These are phyloP conservation scores for Sophora flavescens DNA, from an alignment of 306 rosid genomes.

Conservation along the genomic window DNA sequence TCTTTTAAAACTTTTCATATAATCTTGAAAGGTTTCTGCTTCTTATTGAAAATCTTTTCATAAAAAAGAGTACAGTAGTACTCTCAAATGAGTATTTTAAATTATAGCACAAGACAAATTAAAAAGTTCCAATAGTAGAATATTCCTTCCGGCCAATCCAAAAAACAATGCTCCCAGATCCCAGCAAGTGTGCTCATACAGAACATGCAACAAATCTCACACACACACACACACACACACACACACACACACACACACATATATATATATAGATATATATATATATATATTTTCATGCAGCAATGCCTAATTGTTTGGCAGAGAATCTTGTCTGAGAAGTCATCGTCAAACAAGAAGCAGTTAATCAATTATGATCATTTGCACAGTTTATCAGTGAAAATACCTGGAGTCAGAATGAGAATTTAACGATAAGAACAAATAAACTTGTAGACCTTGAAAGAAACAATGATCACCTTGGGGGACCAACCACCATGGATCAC, in stretches of 20 bases:
- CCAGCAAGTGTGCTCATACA: neutral
- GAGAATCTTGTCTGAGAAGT: constrained; percentile 17
- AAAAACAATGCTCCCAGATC: constrained; percentile 36
- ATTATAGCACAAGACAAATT: constrained; percentile 18
- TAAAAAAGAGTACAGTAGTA: neutral
- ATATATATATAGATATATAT: too few relatives aligned
- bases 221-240: too few relatives aligned
- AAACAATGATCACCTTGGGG: constrained; percentile 73
- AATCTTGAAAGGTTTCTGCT: constrained; percentile 38
- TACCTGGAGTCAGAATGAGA: neutral
- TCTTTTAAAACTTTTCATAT: constrained; percentile 25
- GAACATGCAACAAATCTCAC: neutral
- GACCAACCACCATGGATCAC: constrained; percentile 96
- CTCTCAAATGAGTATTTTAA: constrained; percentile 6
- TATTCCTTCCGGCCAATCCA: constrained; percentile 18
- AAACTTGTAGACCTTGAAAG: constrained; percentile 33
- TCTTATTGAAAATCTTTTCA: constrained; percentile 27
- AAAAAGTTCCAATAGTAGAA: constrained; percentile 31
- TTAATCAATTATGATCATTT: constrained; percentile 8
- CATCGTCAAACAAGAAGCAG: constrained; percentile 29
- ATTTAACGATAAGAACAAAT: constrained; percentile 17
- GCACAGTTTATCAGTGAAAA: constrained; percentile 34
- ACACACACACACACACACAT: too few relatives aligned
- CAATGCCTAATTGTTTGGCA: constrained; percentile 14
- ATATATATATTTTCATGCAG: constrained; percentile 21